Evolutionary conservation across 345 rosid species (phyloP).

Genomic region (Hibiscus trionum): DNA sequence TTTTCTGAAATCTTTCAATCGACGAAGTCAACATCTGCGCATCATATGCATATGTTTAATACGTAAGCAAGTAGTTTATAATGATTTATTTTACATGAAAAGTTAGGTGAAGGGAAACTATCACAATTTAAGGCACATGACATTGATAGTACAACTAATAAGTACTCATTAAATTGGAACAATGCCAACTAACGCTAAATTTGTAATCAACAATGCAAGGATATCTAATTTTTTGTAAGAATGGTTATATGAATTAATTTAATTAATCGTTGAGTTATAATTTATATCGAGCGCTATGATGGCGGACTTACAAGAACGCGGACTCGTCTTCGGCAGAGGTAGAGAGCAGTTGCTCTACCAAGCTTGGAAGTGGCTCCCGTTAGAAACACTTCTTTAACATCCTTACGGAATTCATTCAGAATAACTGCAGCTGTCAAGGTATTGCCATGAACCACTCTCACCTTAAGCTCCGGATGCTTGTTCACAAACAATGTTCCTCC

Average conservation of each 20-base stretch:
- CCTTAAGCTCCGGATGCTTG: conserved; percentile 73
- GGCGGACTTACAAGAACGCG: conserved; percentile 67
- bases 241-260: background rate
- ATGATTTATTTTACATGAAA: background rate
- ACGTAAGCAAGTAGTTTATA: background rate
- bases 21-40: conserved; percentile 85
- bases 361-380: conserved; percentile 98
- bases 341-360: conserved; percentile 92
- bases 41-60: background rate
- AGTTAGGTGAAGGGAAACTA: background rate
- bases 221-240: background rate
- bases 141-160: too few relatives aligned
- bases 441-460: conserved; percentile 93
- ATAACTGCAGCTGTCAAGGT: conserved; percentile 97
- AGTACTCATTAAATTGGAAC: background rate
- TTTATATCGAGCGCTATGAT: background rate
- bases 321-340: conserved; percentile 68
- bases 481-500: conserved; percentile 86
- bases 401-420: conserved; percentile 60
- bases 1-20: conserved; percentile 73
- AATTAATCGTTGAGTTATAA: background rate
- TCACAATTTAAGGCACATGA: background rate
- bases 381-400: conserved; percentile 77
- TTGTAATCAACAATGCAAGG: background rate
- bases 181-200: background rate